Conservation (phyloP, 148 eudicot genomes). For the Vaccinium macrocarpon region DNA sequence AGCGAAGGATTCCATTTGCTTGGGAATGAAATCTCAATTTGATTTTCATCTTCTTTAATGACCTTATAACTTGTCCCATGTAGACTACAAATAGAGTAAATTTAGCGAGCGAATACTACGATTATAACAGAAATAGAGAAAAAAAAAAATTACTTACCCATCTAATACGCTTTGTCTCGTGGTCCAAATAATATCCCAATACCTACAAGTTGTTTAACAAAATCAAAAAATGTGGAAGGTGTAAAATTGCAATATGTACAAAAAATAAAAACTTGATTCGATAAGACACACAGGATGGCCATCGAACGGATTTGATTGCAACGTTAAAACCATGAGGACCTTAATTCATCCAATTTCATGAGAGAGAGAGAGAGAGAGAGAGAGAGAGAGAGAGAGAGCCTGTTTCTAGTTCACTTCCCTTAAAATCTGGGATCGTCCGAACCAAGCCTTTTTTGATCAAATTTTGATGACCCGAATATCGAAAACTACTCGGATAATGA, state of each 20-base stretch:
- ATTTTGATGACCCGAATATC: too few relatives aligned
- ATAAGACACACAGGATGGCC: neutral
- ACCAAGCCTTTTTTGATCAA: too few relatives aligned
- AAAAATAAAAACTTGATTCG: neutral
- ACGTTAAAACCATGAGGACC: neutral
- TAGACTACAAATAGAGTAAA: conserved; percentile 33
- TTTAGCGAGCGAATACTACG: neutral
- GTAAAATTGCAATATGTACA: neutral
- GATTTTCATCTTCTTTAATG: conserved; percentile 44
- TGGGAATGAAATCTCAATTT: conserved; percentile 72
- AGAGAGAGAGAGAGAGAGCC: too few relatives aligned
- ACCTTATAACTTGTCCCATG: conserved; percentile 41
- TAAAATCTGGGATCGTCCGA: too few relatives aligned
- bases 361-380: too few relatives aligned
- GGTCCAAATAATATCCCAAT: conserved; percentile 92
- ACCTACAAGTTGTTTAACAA: conserved; percentile 31
- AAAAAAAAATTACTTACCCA: conserved; percentile 22
- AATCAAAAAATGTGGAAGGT: neutral
- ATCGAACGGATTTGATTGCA: neutral
- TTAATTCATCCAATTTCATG: neutral
- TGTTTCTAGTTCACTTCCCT: too few relatives aligned
- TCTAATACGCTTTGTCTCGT: conserved; percentile 21
- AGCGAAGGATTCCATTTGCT: conserved; percentile 37
- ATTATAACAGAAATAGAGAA: neutral
- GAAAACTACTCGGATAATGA: too few relatives aligned